phyloP scores from a whole-genome alignment of 2,329 filamentous ascomycete genomes.

The Lachnellula suecica region DNA sequence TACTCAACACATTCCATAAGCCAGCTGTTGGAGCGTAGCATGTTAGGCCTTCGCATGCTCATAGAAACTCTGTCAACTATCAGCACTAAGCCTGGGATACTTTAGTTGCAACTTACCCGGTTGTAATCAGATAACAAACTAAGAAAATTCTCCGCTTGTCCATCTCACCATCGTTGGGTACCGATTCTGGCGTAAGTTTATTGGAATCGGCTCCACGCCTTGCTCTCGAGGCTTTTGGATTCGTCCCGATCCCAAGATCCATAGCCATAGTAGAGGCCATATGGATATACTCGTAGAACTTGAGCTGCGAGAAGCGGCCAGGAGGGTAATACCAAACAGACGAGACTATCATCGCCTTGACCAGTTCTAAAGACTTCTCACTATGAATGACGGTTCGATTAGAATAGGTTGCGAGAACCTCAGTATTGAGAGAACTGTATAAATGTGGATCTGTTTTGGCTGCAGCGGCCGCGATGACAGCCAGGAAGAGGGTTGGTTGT shows the following conservation, averaged over 20 bases:
- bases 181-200: neutral
- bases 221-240: constrained; percentile 14
- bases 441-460: constrained; percentile 44
- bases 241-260: constrained; percentile 24
- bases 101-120: constrained; percentile 21
- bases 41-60: constrained; percentile 39
- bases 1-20: constrained; percentile 40
- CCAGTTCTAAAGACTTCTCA: constrained; percentile 47
- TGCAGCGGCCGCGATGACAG: constrained; percentile 64
- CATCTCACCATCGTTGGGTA: constrained; percentile 21
- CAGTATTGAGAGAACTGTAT: constrained; percentile 41
- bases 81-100: constrained; percentile 4
- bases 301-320: constrained; percentile 39
- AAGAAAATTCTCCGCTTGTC: constrained; percentile 38
- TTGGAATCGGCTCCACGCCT: neutral
- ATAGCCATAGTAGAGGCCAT: constrained; percentile 46
- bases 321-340: constrained; percentile 47
- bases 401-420: constrained; percentile 44
- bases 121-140: constrained; percentile 35
- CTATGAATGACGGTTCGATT: constrained; percentile 43
- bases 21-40: constrained; percentile 39
- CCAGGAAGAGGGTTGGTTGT: constrained; percentile 66
- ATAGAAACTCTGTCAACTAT: constrained; percentile 35
- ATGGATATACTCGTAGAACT: constrained; percentile 49
- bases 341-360: constrained; percentile 46